phyloP scores from a whole-genome alignment of 169 alveolate species.

The Ichthyophthirius multifiliis region DNA sequence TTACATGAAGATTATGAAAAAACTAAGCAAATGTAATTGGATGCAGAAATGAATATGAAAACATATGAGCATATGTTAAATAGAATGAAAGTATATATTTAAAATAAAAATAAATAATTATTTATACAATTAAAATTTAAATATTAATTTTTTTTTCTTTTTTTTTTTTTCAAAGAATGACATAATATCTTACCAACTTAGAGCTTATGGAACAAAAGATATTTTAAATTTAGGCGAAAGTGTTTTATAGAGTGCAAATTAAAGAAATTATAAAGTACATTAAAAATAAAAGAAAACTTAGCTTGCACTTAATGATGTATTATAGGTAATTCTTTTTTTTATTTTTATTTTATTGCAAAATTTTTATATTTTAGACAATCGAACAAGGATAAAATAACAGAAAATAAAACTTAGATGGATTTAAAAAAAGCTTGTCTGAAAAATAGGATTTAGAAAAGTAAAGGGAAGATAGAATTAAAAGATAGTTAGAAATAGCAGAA shows the following conservation, averaged over 20 bases:
- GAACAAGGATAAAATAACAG: conserved; percentile 19
- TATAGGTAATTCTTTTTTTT: not conserved
- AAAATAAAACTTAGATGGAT: conserved; percentile 17
- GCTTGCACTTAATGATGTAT: not conserved
- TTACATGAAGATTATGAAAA: not conserved
- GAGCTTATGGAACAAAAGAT: conserved; percentile 23
- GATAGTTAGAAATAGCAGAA: conserved; percentile 64
- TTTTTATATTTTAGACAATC: not conserved
- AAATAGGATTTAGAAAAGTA: conserved; percentile 44
- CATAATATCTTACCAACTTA: conserved; percentile 15
- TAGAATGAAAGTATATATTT: conserved; percentile 32
- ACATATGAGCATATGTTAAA: conserved; percentile 35
- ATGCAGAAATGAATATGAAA: conserved; percentile 25
- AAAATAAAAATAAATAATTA: not conserved
- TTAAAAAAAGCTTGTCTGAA: conserved; percentile 22
- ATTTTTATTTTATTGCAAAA: not conserved
- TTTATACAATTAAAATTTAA: not conserved
- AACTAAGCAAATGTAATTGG: not conserved
- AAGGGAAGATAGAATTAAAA: conserved; percentile 51
- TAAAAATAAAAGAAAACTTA: not conserved
- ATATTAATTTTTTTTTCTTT: not conserved
- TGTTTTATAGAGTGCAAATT: not conserved
- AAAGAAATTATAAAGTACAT: conserved; percentile 2
- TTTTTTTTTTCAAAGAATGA: not conserved
- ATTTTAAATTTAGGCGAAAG: conserved; percentile 4